Percentiles rank a stretch among this genome's conserved stretches.
phyloP scores from a whole-genome alignment of 306 rosid genomes.

The Alnus rubra region DNA sequence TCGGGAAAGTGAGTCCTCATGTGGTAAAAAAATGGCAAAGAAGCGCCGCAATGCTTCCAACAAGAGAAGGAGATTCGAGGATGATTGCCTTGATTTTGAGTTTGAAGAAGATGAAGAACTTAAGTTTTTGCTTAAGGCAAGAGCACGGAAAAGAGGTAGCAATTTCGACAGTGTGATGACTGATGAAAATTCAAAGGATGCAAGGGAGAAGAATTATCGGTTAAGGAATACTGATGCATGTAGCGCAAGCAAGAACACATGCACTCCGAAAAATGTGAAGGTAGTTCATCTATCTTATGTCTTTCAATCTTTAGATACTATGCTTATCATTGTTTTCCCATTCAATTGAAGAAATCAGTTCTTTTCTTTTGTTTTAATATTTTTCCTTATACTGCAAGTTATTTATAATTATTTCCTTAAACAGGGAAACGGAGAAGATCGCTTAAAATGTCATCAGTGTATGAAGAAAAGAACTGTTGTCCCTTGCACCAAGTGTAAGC shows the following conservation, averaged over 20 bases:
- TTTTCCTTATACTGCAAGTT: slow-evolving; percentile 16
- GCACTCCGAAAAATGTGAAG: slow-evolving; percentile 16
- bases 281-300: slow-evolving; percentile 26
- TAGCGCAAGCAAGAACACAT: slow-evolving; percentile 13
- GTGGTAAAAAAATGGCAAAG: slow-evolving; percentile 21
- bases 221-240: slow-evolving; percentile 4
- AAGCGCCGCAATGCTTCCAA: slow-evolving; percentile 27
- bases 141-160: slow-evolving; percentile 39
- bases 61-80: background rate
- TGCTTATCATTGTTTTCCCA: background rate
- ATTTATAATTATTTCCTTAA: slow-evolving; percentile 14
- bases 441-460: slow-evolving; percentile 72
- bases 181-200: slow-evolving; percentile 20
- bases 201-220: background rate
- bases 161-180: slow-evolving; percentile 12
- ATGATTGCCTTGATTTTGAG: slow-evolving; percentile 11
- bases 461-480: slow-evolving; percentile 41
- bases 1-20: background rate
- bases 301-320: background rate
- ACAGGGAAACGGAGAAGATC: slow-evolving; percentile 37
- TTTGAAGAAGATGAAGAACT: slow-evolving; percentile 34
- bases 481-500: slow-evolving; percentile 58
- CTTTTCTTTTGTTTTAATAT: background rate
- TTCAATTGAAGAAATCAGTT: background rate
- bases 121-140: slow-evolving; percentile 30